phyloP scores from a whole-genome alignment of 169 alveolate genomes.

The Plasmodium berghei region DNA sequence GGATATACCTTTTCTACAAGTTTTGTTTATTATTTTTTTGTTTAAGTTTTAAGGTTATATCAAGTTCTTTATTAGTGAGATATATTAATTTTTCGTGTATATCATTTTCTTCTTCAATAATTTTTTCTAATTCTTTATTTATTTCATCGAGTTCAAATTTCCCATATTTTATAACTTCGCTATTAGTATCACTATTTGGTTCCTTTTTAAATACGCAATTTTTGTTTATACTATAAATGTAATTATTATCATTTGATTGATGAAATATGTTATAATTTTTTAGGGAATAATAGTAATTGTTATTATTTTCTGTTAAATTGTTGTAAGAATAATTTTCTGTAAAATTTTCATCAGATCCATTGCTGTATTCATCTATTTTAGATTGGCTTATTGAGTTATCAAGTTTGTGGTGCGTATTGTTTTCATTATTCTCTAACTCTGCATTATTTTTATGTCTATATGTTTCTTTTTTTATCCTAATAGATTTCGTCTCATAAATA shows the following conservation, averaged over 20 bases:
- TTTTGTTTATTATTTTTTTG: conserved; percentile 3
- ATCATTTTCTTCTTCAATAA: conserved; percentile 59
- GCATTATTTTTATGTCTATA: too few relatives aligned
- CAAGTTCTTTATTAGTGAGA: conserved; percentile 62
- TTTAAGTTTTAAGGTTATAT: conserved; percentile 22
- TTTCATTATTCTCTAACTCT: too few relatives aligned
- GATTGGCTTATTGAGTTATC: too few relatives aligned
- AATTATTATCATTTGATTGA: not conserved
- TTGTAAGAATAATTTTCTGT: not conserved
- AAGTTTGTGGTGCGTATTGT: too few relatives aligned
- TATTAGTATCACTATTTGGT: not conserved
- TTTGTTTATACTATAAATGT: conserved; percentile 4
- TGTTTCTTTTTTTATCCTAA: too few relatives aligned
- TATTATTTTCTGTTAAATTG: not conserved
- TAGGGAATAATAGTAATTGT: not conserved
- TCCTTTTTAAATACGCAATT: not conserved
- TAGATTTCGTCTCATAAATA: too few relatives aligned
- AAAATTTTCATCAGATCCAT: not conserved
- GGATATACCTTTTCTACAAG: conserved; percentile 8
- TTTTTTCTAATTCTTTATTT: conserved; percentile 59
- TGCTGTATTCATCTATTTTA: not conserved
- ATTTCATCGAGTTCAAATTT: conserved; percentile 48
- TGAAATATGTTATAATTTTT: not conserved
- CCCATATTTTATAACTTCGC: conserved; percentile 41
- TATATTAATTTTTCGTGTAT: conserved; percentile 66